Evolutionary conservation across 2,329 filamentous ascomycete genomes (phyloP), one percentile per base, ranked within the genome.

Genomic region (Trichoderma sp.): DNA sequence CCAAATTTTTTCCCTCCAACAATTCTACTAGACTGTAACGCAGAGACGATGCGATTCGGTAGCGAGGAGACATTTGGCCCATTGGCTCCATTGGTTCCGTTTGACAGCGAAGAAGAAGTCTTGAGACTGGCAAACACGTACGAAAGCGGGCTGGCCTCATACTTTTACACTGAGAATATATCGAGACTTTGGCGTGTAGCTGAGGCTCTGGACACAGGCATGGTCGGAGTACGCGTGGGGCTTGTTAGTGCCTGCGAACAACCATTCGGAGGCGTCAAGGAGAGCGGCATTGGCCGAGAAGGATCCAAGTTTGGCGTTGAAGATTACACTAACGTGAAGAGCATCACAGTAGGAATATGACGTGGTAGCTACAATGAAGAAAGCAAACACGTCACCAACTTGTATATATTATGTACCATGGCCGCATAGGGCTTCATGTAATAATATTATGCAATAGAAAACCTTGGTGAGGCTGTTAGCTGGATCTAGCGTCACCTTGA

Each of bases 211-310:
- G n/a, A 53, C 45, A 53, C 91, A 1, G 91, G 91, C 8, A 93
- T 93, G 91, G 91, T 93, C 3, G 91, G 90, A 74, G 88, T 91
- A 50, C 92, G 92, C 80, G 91, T 89, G 1, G 90, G 90, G 14
- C 74, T 85, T 31, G 79, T 82, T 18, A 64, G 33, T 53, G 69
- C 69, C 41, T 77, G 16, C 21, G 56, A 72, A 21, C 56, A 38
- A 16, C 69, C 69, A 9, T 72, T 72, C 50, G 59, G 69, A 18
- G 59, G 69, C 33, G 56, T 72, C 12, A 63, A 45, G 33, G 69
- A 63, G n/a, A 71, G 68, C 33, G 68, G 68, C 11, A 12, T 27
- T 4, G 68, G 68, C 11, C 35, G 45, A 24, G 68, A 71, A 35
- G 68, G 68, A 21, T 33, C 29, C 7, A 62, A 27, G 6, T 18